phyloP scores from a whole-genome alignment of 2,329 filamentous ascomycete genomes.

The Aspergillus flavus region DNA sequence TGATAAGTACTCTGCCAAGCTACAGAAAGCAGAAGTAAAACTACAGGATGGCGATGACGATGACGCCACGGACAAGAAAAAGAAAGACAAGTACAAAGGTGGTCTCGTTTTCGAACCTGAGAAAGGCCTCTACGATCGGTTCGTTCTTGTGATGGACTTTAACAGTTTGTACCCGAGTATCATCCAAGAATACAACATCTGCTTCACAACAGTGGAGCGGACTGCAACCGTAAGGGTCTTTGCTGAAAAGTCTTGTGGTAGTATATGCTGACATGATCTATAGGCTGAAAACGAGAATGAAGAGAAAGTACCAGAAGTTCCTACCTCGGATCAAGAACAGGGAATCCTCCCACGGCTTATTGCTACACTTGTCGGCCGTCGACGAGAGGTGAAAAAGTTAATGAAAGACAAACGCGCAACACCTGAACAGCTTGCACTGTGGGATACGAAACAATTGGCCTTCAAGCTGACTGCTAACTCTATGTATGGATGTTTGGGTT shows the following conservation, averaged over 20 bases:
- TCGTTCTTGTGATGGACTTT: conserved; percentile 99
- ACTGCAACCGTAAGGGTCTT: conserved; percentile 62
- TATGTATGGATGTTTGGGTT: conserved; percentile 98
- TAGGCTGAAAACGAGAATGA: conserved; percentile 69
- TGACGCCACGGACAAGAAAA: conserved; percentile 73
- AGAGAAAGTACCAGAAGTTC: conserved; percentile 86
- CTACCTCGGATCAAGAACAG: conserved; percentile 69
- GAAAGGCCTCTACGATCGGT: conserved; percentile 96
- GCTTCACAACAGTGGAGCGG: conserved; percentile 95
- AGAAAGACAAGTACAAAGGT: conserved; percentile 99
- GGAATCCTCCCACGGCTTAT: conserved; percentile 91
- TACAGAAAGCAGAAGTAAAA: conserved; percentile 73
- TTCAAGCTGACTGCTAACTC: conserved; percentile 98
- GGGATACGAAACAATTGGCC: conserved; percentile 97
- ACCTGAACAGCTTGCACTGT: conserved; percentile 82
- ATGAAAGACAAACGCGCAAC: conserved; percentile 95
- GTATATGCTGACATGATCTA: conserved; percentile 23
- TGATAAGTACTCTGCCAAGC: conserved; percentile 85
- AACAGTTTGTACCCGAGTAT: conserved; percentile 98
- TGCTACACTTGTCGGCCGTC: conserved; percentile 82
- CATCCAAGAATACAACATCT: conserved; percentile 99
- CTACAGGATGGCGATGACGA: conserved; percentile 66
- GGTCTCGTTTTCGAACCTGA: conserved; percentile 98
- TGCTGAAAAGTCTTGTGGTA: not conserved
- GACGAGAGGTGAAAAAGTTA: conserved; percentile 88